These are phyloP conservation scores for Penicillium fimorum DNA, from an alignment of 495 filamentous ascomycete genomes.

Conservation along the genomic window DNA sequence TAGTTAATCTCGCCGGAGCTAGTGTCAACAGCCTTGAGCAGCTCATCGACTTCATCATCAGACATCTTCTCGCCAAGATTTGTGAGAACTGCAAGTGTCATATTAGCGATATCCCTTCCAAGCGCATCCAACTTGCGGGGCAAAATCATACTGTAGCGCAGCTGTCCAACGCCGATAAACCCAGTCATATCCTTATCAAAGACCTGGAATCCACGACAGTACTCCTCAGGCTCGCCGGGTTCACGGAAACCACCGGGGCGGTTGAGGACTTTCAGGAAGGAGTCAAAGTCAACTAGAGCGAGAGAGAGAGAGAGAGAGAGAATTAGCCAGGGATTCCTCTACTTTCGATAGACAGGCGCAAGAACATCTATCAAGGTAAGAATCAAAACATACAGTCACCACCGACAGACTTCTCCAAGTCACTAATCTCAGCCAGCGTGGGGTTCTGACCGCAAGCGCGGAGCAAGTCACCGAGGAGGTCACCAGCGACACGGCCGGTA, in stretches of 20 bases:
- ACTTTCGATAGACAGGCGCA: not conserved
- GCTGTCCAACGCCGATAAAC: constrained; percentile 93
- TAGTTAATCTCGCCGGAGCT: constrained; percentile 96
- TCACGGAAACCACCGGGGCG: constrained; percentile 97
- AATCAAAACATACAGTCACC: constrained; percentile 71
- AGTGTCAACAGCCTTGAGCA: constrained; percentile 94
- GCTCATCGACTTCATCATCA: constrained; percentile 96
- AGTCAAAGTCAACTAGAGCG: constrained; percentile 89
- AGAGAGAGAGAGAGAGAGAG: constrained; percentile 1
- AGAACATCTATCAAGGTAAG: not conserved
- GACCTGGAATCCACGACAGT: constrained; percentile 96
- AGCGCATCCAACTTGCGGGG: not conserved
- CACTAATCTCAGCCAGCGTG: constrained; percentile 84
- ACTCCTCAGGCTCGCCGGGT: constrained; percentile 95
- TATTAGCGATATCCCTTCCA: constrained; percentile 2
- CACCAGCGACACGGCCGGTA: constrained; percentile 80
- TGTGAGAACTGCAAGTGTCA: constrained; percentile 65
- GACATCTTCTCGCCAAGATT: constrained; percentile 98
- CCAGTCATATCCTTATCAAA: constrained; percentile 99
- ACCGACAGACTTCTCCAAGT: constrained; percentile 83
- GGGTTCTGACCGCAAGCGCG: constrained; percentile 98
- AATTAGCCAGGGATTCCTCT: not conserved
- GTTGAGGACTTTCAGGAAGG: constrained; percentile 93
- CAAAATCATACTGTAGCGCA: constrained; percentile 71
- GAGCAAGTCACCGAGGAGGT: constrained; percentile 87